phyloP scores from a whole-genome alignment of 2,329 filamentous ascomycete genomes.

The Pochonia chlamydosporia region DNA sequence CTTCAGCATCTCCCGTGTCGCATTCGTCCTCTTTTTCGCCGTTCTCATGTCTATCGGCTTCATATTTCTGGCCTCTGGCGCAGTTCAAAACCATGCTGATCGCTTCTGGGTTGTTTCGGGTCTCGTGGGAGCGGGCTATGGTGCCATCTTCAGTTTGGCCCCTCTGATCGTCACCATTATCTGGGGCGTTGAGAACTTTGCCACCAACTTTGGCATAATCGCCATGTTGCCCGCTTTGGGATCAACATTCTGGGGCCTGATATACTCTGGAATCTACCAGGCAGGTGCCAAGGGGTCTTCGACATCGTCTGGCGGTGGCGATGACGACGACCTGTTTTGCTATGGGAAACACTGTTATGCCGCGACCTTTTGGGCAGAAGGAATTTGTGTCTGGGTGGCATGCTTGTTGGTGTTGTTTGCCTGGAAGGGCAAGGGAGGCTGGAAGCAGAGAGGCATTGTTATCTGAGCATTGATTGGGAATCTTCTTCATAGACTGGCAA shows the following conservation, averaged over 20 bases:
- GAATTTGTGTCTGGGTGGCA: constrained; percentile 71
- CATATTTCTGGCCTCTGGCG: constrained; percentile 69
- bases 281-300: constrained; percentile 47
- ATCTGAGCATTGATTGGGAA: constrained; percentile 23
- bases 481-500: no score
- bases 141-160: constrained; percentile 80
- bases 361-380: constrained; percentile 80
- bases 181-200: constrained; percentile 98
- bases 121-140: constrained; percentile 85
- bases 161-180: constrained; percentile 95
- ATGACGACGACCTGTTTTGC: constrained; percentile 57
- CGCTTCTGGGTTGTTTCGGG: constrained; percentile 84
- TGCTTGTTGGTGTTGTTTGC: constrained; percentile 68
- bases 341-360: constrained; percentile 80
- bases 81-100: constrained; percentile 65
- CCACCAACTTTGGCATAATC: constrained; percentile 95
- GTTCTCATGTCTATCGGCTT: constrained; percentile 70
- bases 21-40: constrained; percentile 72
- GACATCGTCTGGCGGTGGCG: constrained; percentile 19
- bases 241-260: constrained; percentile 80
- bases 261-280: constrained; percentile 83
- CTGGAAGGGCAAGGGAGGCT: constrained; percentile 73
- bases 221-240: constrained; percentile 86
- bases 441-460: constrained; percentile 70
- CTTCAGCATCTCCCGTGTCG: constrained; percentile 68